phyloP scores from a whole-genome alignment of 768 basidiomycete species.

The Obba rivulosa region DNA sequence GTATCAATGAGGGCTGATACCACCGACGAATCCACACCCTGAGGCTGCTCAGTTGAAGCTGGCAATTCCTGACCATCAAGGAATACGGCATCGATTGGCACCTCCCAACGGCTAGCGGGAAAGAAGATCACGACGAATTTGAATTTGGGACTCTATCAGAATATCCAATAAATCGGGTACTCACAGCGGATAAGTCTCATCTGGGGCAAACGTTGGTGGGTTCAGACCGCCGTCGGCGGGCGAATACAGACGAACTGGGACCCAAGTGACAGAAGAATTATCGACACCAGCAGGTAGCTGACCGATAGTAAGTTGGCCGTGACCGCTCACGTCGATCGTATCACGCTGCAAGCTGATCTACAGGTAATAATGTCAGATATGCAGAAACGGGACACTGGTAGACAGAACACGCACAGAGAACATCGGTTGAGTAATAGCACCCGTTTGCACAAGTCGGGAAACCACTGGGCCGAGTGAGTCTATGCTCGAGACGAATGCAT shows the following conservation, averaged over 20 bases:
- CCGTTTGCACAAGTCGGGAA: constrained; percentile 26
- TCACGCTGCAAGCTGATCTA: constrained; percentile 63
- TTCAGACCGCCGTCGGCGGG: constrained; percentile 47
- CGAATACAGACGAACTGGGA: constrained; percentile 53
- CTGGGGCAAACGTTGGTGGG: constrained; percentile 50
- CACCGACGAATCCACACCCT: constrained; percentile 31
- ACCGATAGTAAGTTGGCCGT: constrained; percentile 65
- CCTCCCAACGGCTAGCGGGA: constrained; percentile 48
- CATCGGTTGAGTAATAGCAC: constrained; percentile 41
- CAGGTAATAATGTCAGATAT: not conserved
- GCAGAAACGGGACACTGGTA: not conserved
- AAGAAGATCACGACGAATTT: not conserved
- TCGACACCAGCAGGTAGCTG: constrained; percentile 50
- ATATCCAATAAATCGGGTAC: not conserved
- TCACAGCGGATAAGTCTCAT: constrained; percentile 45
- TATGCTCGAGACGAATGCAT: constrained; percentile 20
- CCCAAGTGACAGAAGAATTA: constrained; percentile 59
- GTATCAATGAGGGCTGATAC: constrained; percentile 72
- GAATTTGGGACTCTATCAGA: not conserved
- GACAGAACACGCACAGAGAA: constrained; percentile 21
- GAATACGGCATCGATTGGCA: constrained; percentile 65
- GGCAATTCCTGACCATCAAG: constrained; percentile 61
- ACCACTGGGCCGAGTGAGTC: constrained; percentile 28
- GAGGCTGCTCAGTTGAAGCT: constrained; percentile 43
- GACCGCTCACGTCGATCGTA: constrained; percentile 59